Conservation (phyloP, 805 yeast genomes). For the Candida insectalens region DNA sequence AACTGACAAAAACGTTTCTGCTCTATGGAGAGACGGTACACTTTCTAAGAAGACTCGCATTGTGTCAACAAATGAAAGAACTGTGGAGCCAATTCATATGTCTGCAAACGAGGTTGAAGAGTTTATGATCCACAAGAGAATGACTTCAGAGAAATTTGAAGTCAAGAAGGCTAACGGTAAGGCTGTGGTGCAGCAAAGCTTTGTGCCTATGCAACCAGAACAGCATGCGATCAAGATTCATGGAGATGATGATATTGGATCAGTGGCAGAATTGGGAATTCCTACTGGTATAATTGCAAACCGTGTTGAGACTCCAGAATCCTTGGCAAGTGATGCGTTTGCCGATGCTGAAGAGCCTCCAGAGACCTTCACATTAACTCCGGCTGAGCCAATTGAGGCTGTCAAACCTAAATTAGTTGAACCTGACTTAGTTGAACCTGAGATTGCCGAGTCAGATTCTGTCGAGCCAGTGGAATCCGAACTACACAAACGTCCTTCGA, state of each 20-base stretch:
- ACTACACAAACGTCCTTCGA: not conserved
- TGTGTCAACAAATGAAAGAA: constrained; percentile 7
- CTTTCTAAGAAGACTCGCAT: constrained; percentile 11
- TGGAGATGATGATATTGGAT: not conserved
- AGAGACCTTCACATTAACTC: too few species aligned
- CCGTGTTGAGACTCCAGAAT: too few species aligned
- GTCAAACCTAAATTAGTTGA: not conserved
- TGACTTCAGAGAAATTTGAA: constrained; percentile 22
- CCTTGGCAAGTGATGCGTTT: constrained; percentile 1
- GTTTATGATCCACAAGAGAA: constrained; percentile 20
- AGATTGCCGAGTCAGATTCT: not conserved
- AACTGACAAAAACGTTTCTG: constrained; percentile 7
- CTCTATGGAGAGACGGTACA: constrained; percentile 23
- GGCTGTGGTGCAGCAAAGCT: constrained; percentile 8
- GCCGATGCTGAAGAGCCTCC: constrained; percentile 5
- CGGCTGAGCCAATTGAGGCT: constrained; percentile 1
- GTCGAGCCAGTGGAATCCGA: not conserved
- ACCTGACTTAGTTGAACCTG: not conserved
- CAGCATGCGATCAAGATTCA: constrained; percentile 15
- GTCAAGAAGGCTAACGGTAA: constrained; percentile 18
- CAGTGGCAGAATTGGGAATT: constrained; percentile 22
- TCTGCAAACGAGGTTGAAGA: constrained; percentile 20
- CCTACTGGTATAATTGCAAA: constrained; percentile 12
- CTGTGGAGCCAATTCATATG: constrained; percentile 11
- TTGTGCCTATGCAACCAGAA: constrained; percentile 8